Evolutionary conservation across 768 basidiomycete species (phyloP).

Genomic region (Lentinula aciculospora): DNA sequence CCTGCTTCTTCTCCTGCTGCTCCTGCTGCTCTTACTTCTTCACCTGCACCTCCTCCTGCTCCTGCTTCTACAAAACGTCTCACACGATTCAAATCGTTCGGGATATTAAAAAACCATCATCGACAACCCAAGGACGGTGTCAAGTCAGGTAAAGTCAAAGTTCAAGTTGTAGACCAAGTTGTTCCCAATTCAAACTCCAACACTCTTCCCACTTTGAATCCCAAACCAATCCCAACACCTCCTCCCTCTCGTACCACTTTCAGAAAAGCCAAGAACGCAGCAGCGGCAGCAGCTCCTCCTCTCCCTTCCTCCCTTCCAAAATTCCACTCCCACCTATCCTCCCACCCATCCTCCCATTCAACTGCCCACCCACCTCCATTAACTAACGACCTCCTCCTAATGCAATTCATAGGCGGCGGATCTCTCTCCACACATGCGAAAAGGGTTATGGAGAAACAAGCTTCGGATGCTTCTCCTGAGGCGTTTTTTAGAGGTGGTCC

Average conservation of each 20-base stretch:
- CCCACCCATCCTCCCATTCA: too few species aligned
- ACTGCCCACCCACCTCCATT: conserved; percentile 1
- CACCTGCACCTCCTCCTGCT: background rate
- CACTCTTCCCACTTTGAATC: too few species aligned
- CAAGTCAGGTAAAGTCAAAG: too few species aligned
- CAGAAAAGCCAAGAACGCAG: conserved; percentile 1
- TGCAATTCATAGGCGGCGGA: conserved; percentile 7
- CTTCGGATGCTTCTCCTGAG: background rate
- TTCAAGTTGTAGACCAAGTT: too few species aligned
- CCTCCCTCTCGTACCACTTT: background rate
- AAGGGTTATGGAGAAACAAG: conserved; percentile 6
- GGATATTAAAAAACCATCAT: conserved; percentile 1
- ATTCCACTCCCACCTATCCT: too few species aligned
- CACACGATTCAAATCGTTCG: background rate
- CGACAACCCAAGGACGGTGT: too few species aligned
- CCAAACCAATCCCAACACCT: background rate
- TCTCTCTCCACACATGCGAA: conserved; percentile 5
- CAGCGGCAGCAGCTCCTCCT: background rate
- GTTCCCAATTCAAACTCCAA: too few species aligned
- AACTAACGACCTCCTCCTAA: conserved; percentile 1
- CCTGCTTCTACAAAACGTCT: background rate
- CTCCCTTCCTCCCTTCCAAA: too few species aligned
- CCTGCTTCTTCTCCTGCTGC: background rate
- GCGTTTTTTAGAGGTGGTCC: too few species aligned
- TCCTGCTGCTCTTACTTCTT: background rate